Evolutionary conservation across 2,329 filamentous ascomycete species (phyloP).

Genomic region (Trichophyton mentagrophytes): DNA sequence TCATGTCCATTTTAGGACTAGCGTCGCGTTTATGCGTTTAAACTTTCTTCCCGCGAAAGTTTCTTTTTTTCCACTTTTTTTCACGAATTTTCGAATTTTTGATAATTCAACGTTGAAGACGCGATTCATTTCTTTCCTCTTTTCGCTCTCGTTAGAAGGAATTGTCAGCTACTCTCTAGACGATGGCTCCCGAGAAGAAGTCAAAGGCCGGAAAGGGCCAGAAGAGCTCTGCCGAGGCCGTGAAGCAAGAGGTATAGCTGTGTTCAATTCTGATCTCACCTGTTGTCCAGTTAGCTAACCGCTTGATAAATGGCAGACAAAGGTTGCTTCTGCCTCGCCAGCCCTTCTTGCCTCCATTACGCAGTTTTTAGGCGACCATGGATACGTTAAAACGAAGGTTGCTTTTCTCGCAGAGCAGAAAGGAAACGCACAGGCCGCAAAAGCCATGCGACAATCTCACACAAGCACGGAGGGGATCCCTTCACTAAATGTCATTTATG

Average conservation of each 20-base stretch:
- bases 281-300: neutral
- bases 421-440: conserved; percentile 22
- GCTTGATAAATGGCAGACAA: neutral
- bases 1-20: neutral
- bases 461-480: conserved; percentile 17
- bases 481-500: conserved; percentile 31
- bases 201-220: neutral
- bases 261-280: neutral
- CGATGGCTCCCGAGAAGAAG: neutral
- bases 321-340: conserved; percentile 31
- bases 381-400: conserved; percentile 49
- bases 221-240: neutral
- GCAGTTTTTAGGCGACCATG: conserved; percentile 52
- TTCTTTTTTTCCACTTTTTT: neutral
- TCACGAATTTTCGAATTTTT: neutral
- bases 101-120: neutral
- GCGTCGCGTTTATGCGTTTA: neutral
- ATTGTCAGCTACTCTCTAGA: neutral
- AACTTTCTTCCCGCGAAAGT: neutral
- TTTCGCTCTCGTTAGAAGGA: neutral
- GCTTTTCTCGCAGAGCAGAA: conserved; percentile 52
- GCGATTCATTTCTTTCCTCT: neutral
- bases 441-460: conserved; percentile 15
- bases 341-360: conserved; percentile 56
- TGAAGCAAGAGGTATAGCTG: neutral